Evolutionary conservation across 2,329 filamentous ascomycete genomes (phyloP), one percentile per base, ranked within the genome.

Genomic region (Alternaria sp.): DNA sequence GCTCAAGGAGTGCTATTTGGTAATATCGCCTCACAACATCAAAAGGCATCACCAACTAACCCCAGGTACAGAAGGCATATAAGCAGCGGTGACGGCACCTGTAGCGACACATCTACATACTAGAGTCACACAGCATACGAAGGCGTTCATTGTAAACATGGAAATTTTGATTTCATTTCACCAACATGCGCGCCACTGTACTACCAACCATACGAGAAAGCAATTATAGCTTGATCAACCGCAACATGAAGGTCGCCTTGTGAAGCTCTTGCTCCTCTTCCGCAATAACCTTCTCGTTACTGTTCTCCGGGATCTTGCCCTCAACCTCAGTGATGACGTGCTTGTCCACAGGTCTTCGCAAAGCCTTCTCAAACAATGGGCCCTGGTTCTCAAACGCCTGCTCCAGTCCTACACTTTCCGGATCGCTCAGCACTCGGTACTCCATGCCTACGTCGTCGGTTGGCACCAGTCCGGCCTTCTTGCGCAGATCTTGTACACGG

Each of bases 361-460:
- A 80, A 21, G 89, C 90, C 83, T 93, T 96, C 79, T 92, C 90
- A 75, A 97, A 92, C 33, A 87, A 83, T 47, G 84, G 80, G 21
- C 87, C 82, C 75, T 96, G 92, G 41, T 87, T 87, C 68, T 87
- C 84, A 75, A 96, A 93, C 3, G 90, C 89, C 58, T 86, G 84
- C 61, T 86, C 88, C 23, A 97, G 80, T 6, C 92, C 93, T 63
- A 94, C 86, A 47, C 88, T 86, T 3, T 96, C 92, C 0, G 92
- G 92, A 75, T 97, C 94, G 8, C 88, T 86, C 53, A 96, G 82
- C 6, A 98, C 89, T 61, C 86, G 86, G 82, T 97, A 98, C 80
- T 96, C 92, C 92, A 99, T 97, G 82, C 91, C 92, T 66, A 99
- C 90, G 76, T 98, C 96, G 76, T 99, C 96, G 0, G 95, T 98